Evolutionary conservation across 2,329 filamentous ascomycete species (phyloP).

Genomic region (Calonectria pauciramosa): DNA sequence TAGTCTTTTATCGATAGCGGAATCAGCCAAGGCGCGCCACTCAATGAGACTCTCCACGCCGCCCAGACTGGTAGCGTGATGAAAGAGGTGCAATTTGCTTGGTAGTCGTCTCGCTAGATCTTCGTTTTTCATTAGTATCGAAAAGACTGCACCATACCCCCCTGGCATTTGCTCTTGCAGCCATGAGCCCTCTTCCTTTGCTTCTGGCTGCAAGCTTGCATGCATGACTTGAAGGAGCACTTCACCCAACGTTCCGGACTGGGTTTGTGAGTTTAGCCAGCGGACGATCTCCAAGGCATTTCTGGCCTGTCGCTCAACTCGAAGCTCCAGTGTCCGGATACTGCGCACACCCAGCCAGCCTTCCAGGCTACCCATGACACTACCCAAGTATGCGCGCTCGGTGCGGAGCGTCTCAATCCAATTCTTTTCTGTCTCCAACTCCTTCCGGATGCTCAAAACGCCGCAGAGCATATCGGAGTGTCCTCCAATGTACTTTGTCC

Average conservation of each 20-base stretch:
- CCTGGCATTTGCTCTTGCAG: constrained; percentile 88
- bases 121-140: constrained; percentile 74
- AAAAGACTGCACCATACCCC: constrained; percentile 91
- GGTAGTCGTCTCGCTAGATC: constrained; percentile 78
- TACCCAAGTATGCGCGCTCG: constrained; percentile 82
- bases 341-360: constrained; percentile 83
- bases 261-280: constrained; percentile 67
- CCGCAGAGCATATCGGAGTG: constrained; percentile 93
- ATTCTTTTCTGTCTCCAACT: constrained; percentile 51
- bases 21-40: constrained; percentile 92
- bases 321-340: constrained; percentile 85
- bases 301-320: constrained; percentile 81
- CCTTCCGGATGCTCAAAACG: constrained; percentile 75
- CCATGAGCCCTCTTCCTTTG: constrained; percentile 74
- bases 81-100: constrained; percentile 84
- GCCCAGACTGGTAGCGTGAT: constrained; percentile 93
- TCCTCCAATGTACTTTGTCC: constrained; percentile 94
- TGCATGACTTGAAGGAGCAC: constrained; percentile 77
- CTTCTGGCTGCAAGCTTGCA: constrained; percentile 81
- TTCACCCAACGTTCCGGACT: constrained; percentile 60
- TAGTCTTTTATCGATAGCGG: background rate
- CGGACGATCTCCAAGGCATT: constrained; percentile 78
- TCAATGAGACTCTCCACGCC: constrained; percentile 97
- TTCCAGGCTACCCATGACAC: constrained; percentile 88
- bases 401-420: constrained; percentile 71